Conservation (phyloP, 2,329 filamentous ascomycete species). For the Fusarium buharicum region DNA sequence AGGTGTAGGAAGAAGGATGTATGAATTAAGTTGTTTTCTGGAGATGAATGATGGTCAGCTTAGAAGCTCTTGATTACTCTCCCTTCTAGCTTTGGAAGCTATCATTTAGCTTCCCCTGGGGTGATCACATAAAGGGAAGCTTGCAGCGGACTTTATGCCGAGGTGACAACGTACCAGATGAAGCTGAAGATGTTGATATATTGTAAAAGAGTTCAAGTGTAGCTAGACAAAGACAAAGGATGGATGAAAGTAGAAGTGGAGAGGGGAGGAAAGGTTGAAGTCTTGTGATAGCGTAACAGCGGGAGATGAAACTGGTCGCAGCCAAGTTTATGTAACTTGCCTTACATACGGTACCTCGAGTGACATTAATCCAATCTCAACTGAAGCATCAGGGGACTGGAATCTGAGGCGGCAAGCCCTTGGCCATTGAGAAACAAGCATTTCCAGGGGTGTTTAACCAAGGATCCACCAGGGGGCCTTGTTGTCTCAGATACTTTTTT, state of each 20-base stretch:
- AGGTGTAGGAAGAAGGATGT: neutral
- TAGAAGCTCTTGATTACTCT: neutral
- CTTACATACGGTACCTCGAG: neutral
- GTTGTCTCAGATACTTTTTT: neutral
- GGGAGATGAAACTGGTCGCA: conserved; percentile 8
- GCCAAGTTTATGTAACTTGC: too few relatives aligned
- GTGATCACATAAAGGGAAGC: neutral
- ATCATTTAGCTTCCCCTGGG: neutral
- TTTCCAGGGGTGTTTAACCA: conserved; percentile 28
- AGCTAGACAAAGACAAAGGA: neutral
- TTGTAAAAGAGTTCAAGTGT: neutral
- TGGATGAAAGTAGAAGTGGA: conserved; percentile 5
- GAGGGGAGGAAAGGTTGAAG: neutral
- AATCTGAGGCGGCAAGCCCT: conserved; percentile 25
- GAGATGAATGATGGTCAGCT: conserved; percentile 25
- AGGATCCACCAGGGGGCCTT: conserved; percentile 4
- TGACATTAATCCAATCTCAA: conserved; percentile 36
- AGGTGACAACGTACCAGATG: conserved; percentile 20
- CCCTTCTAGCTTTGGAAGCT: conserved; percentile 2
- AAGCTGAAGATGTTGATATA: neutral
- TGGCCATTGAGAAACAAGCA: conserved; percentile 39
- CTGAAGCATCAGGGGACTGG: conserved; percentile 33
- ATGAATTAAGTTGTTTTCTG: conserved; percentile 7
- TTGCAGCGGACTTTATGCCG: neutral
- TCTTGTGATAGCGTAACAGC: neutral